Base-by-base conservation (phyloP, 2,329 filamentous ascomycete species). In the Alternaria conjuncta region DNA sequence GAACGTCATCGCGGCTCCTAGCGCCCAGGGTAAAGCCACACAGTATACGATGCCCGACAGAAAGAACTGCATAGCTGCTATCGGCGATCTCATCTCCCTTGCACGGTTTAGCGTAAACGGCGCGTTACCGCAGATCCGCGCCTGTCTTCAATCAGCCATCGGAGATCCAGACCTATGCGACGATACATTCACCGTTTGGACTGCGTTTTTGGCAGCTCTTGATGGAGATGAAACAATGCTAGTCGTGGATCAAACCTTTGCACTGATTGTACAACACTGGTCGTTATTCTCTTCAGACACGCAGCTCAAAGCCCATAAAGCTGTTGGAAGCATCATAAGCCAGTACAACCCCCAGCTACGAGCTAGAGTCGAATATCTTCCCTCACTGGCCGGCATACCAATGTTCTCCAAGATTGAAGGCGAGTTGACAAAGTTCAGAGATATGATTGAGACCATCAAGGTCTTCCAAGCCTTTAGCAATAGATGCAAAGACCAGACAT, bases 61-160 rank as follows among this genome's bases (percentile, higher is more conserved):
- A 72, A 88, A 88, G 60, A 87, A 91, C 62, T 94, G 90, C 71
- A 88, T 99, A 9, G 88, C 88, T 67, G 94, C 93, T 6, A 91
- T 99, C 75, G 92, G 93, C 70, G 93, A 97, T 76, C 92, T 99
- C 87, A 91, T 97, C 54, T 88, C 85, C 57, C 84, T 96, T 53
- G 92, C 92, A 47, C 90, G 89, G 71, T 85, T 85, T 3, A 89
- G 92, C 73, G 88, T 94, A 30, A 90, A 89, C 64, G 89, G 91
- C 71, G 96, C 93, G 54, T 85, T 97, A 44, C 95, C 96, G 21
- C 95, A 97, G 89, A 95, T 98, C 60, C 93, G 93, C 69, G 94
- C 95, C n/a, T 97, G 93, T 75, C 84, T 99, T 12, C 89, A 97
- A 66, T 94, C 93, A 21, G 94, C 94, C 0, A 86, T 98, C 63